Conservation (phyloP, 1,139 yeast genomes). For the Debaryomyces coudertii region DNA sequence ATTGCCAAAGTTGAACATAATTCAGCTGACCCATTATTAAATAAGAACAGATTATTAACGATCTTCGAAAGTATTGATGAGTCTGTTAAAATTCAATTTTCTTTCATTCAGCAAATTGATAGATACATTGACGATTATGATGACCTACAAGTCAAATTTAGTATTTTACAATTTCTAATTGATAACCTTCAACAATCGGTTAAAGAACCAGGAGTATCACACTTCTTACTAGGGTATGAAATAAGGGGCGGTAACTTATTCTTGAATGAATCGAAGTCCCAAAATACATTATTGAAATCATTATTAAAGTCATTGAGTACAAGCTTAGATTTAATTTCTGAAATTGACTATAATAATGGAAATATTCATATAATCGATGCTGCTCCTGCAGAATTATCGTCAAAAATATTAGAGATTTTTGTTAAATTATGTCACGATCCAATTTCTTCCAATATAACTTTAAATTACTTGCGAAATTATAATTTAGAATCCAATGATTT, state of each 20-base stretch:
- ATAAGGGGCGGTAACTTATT: constrained; percentile 37
- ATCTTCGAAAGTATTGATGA: constrained; percentile 78
- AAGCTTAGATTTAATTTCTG: constrained; percentile 46
- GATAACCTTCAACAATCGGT: constrained; percentile 48
- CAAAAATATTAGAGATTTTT: constrained; percentile 61
- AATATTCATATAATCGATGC: constrained; percentile 45
- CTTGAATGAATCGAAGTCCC: constrained; percentile 18
- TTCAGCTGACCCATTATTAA: constrained; percentile 42
- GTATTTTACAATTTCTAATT: constrained; percentile 60
- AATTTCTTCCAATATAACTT: constrained; percentile 53
- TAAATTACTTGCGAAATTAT: constrained; percentile 50
- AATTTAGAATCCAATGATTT: constrained; percentile 39
- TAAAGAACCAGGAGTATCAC: constrained; percentile 60
- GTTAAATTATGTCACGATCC: constrained; percentile 61
- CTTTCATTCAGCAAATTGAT: constrained; percentile 74
- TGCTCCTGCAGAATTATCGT: constrained; percentile 59
- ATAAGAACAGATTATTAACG: constrained; percentile 68
- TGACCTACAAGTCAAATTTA: constrained; percentile 53
- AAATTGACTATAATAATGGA: constrained; percentile 41
- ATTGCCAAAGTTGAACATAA: constrained; percentile 30
- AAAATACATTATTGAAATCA: constrained; percentile 56
- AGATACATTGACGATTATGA: constrained; percentile 26
- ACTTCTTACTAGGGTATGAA: constrained; percentile 73
- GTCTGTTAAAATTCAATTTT: constrained; percentile 64
- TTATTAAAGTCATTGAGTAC: constrained; percentile 53